A percentile compares a stretch with the other conserved stretches of the same genome.
phyloP scores from a whole-genome alignment of 306 rosid species.

The Vigna angularis region DNA sequence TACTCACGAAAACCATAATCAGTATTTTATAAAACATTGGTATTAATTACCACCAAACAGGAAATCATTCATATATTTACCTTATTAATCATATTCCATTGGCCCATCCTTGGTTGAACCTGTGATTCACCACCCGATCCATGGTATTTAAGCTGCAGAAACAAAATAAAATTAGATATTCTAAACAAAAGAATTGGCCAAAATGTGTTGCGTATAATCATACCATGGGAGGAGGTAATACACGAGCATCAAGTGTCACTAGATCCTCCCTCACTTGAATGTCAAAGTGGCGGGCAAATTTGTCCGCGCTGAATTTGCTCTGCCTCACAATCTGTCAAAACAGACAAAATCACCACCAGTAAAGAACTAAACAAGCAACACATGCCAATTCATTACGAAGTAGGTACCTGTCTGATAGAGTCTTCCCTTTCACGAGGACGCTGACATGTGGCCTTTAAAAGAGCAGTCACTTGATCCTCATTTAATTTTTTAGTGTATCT shows the following conservation, averaged over 20 bases:
- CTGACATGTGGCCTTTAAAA: slow-evolving; percentile 76
- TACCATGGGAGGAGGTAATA: slow-evolving; percentile 75
- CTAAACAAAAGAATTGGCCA: not conserved
- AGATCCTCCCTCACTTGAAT: slow-evolving; percentile 48
- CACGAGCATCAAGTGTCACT: slow-evolving; percentile 62
- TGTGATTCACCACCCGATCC: slow-evolving; percentile 49
- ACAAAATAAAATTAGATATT: not conserved
- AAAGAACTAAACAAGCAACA: not conserved
- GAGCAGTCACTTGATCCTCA: slow-evolving; percentile 63
- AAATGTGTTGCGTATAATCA: not conserved
- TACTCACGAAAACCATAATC: not conserved
- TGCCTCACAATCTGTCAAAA: slow-evolving; percentile 44
- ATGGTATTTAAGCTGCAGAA: slow-evolving; percentile 69
- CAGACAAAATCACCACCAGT: not conserved
- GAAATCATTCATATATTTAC: slow-evolving; percentile 41
- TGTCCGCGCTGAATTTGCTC: slow-evolving; percentile 42
- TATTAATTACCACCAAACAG: not conserved
- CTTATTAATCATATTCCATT: slow-evolving; percentile 91
- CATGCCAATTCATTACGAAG: not conserved
- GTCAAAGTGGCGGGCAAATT: slow-evolving; percentile 50
- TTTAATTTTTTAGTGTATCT: slow-evolving; percentile 66
- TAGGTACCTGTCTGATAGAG: slow-evolving; percentile 44
- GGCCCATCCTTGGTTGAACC: slow-evolving; percentile 73
- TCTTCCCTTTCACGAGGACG: slow-evolving; percentile 52
- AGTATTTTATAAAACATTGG: too few relatives aligned